Base-by-base conservation (phyloP, 1,284 basidiomycete species). In the Microbotryum lychnidis-dioicae region DNA sequence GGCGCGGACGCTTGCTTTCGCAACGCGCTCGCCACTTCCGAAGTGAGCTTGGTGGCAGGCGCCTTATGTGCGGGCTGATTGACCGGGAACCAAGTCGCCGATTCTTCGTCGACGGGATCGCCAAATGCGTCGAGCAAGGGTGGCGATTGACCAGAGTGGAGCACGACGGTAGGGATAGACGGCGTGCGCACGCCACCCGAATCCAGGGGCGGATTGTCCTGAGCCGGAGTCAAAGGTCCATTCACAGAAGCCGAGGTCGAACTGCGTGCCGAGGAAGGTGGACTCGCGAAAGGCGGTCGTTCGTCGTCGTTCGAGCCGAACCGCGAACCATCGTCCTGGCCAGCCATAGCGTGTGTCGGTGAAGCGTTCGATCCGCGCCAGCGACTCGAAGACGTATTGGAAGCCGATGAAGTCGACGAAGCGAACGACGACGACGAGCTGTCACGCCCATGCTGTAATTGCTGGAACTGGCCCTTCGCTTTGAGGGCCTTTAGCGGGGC, bases 221-320 rank as follows among this genome's bases (percentile, higher is more conserved):
- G 44, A 27, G 62, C 56, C 2, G 67, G 67, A 6, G 67, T 69
- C 52, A 59, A 20, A 3, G 65, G 65, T 5, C 58, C 63, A 29
- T 29, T 64, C 37, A 51, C 61, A 33, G 57, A 59, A 1, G 57
- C 61, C 29, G 57, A 59, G 3, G 57, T 61, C 52, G 65, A 67
- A 49, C 63, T 64, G 6, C 65, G 45, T 4, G 64, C 54, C 4
- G 64, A 66, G 2, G 64, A 60, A 1, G 64, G 51, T 14, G 66
- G 60, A 20, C 55, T 58, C 9, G 56, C 27, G 47, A 51, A 27
- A 2, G 52, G n/a, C 16, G 25, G 33, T 54, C 33, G 3, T 3
- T 54, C 47, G 29, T 42, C 48, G n/a, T 25, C 47, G 53, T 42
- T 56, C 10, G 8, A n/a, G 14, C 46, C 27, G 8, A 18, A 45